Conservation (phyloP, 371 early-diverging fungal species). For the Apophysomyces trapeziformis region DNA sequence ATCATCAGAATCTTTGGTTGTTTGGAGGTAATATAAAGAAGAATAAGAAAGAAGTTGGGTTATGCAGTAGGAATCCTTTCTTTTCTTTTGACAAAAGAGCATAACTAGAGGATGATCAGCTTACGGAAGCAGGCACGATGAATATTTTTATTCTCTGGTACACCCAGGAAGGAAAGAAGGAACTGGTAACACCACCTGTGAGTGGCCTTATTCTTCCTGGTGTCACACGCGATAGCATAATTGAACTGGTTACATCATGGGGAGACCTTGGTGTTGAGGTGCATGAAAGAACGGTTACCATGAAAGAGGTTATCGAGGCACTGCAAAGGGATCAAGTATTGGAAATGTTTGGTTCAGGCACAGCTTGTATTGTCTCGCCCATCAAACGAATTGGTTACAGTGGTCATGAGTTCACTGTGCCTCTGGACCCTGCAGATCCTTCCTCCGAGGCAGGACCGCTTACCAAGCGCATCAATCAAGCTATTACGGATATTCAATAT, state of each 20-base stretch:
- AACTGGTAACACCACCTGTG: slow-evolving; percentile 91
- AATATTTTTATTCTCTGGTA: slow-evolving; percentile 88
- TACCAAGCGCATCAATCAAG: slow-evolving; percentile 75
- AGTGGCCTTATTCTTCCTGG: slow-evolving; percentile 95
- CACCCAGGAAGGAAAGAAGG: slow-evolving; percentile 71
- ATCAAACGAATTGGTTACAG: slow-evolving; percentile 79
- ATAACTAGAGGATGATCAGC: slow-evolving; percentile 56
- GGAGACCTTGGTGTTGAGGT: slow-evolving; percentile 77
- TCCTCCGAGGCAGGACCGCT: slow-evolving; percentile 81
- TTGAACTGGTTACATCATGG: slow-evolving; percentile 77
- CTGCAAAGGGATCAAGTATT: slow-evolving; percentile 63
- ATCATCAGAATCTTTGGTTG: slow-evolving; percentile 91
- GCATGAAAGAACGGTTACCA: slow-evolving; percentile 75
- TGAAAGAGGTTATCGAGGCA: slow-evolving; percentile 78
- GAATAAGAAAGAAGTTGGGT: background rate
- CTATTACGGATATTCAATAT: slow-evolving; percentile 90
- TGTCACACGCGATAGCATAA: slow-evolving; percentile 89
- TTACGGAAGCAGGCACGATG: slow-evolving; percentile 96
- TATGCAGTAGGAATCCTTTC: no score
- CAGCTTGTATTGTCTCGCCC: slow-evolving; percentile 91
- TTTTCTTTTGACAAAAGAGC: background rate
- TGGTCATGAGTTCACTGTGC: slow-evolving; percentile 67
- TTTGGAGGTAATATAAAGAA: slow-evolving; percentile 55
- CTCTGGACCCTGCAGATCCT: slow-evolving; percentile 79
- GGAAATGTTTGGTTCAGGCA: slow-evolving; percentile 92